phyloP scores from a whole-genome alignment of 257 asterid genomes.

The Coffea eugenioides region DNA sequence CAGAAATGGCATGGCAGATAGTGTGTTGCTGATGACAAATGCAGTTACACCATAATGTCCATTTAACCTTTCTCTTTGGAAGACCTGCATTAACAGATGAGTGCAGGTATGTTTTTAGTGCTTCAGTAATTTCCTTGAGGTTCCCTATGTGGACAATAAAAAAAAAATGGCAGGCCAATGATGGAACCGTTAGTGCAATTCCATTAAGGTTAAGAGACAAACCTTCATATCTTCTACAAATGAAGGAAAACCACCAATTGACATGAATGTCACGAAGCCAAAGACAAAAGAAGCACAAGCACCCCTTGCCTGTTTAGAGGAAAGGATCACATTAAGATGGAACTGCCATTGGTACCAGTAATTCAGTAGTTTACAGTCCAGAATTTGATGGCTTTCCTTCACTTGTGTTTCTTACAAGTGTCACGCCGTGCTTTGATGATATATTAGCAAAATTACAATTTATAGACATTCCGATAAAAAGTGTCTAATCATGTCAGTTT shows the following conservation, averaged over 20 bases:
- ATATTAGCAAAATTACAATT: too few relatives aligned
- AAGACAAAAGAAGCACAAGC: slow-evolving; percentile 97
- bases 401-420: background rate
- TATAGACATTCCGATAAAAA: background rate
- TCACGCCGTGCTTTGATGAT: background rate
- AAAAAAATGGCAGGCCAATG: background rate
- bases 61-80: slow-evolving; percentile 88
- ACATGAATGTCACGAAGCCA: slow-evolving; percentile 95
- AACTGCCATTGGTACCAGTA: background rate
- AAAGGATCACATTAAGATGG: background rate
- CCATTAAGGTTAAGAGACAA: background rate
- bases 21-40: slow-evolving; percentile 88
- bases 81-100: slow-evolving; percentile 48
- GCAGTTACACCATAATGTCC: slow-evolving; percentile 98
- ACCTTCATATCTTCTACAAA: slow-evolving; percentile 99
- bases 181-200: background rate
- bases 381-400: background rate
- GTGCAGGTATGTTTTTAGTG: background rate
- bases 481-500: background rate
- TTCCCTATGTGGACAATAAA: background rate
- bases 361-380: background rate
- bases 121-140: background rate
- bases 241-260: slow-evolving; percentile 98
- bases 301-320: slow-evolving; percentile 74
- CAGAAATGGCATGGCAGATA: slow-evolving; percentile 88